Conservation (phyloP, 208 protist species). For the Crithidia bombi region DNA sequence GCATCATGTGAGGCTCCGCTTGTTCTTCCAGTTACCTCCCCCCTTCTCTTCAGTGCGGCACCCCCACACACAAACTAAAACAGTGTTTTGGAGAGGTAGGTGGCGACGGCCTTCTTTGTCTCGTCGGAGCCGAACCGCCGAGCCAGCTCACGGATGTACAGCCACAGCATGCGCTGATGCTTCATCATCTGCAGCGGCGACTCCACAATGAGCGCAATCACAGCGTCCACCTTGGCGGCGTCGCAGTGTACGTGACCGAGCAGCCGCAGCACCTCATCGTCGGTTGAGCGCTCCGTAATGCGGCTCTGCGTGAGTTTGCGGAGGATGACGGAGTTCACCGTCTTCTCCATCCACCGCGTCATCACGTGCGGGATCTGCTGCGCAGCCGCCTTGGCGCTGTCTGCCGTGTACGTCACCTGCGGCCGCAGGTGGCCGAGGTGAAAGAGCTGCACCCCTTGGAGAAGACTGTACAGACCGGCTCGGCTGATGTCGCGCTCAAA, state of each 20-base stretch:
- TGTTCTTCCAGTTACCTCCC: too few relatives aligned
- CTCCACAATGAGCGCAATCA: conserved; percentile 37
- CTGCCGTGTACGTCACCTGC: conserved; percentile 3
- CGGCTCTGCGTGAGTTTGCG: conserved; percentile 28
- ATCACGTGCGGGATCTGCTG: conserved; percentile 20
- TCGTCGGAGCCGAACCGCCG: conserved; percentile 48
- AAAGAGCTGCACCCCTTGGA: conserved; percentile 53
- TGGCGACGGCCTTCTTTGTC: conserved; percentile 27
- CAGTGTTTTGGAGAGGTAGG: conserved; percentile 37
- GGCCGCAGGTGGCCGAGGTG: conserved; percentile 40
- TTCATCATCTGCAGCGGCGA: conserved; percentile 44
- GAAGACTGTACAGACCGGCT: conserved; percentile 65
- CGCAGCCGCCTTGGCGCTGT: conserved; percentile 2
- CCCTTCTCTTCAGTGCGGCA: neutral
- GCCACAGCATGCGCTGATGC: conserved; percentile 48
- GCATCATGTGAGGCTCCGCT: too few relatives aligned
- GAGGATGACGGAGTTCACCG: conserved; percentile 33
- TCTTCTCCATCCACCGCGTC: conserved; percentile 50
- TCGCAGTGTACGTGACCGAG: conserved; percentile 67
- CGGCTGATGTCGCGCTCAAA: conserved; percentile 38
- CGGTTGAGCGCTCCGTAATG: conserved; percentile 31
- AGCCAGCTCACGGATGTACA: conserved; percentile 47
- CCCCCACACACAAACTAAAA: conserved; percentile 25
- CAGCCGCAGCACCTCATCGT: conserved; percentile 53
- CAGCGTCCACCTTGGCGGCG: conserved; percentile 47